Percentiles rank a stretch among this genome's conserved stretches.
These are phyloP conservation scores for Calonectria montana DNA, from an alignment of 2,329 filamentous ascomycete genomes.

Conservation along the genomic window DNA sequence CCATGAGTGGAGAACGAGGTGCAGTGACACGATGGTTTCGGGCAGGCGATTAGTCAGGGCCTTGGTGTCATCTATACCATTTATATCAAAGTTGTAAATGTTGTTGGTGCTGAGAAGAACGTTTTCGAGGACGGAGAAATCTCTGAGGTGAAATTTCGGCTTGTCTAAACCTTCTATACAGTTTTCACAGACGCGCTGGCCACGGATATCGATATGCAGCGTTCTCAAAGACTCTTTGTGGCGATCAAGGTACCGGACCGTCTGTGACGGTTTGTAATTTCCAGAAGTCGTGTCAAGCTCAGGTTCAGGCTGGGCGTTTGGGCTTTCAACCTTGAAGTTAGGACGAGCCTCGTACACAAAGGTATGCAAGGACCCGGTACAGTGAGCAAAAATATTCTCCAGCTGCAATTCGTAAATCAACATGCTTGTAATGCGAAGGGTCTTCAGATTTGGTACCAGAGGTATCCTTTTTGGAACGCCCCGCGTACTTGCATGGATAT, in stretches of 20 bases:
- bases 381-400: not conserved
- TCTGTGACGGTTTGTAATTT: conserved; percentile 17
- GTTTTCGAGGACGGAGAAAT: conserved; percentile 18
- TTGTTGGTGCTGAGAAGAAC: conserved; percentile 20
- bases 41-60: conserved; percentile 16
- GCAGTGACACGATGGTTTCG: conserved; percentile 17
- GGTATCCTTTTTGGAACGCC: not conserved
- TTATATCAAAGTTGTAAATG: conserved; percentile 12
- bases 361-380: conserved; percentile 1
- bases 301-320: not conserved
- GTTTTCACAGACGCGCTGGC: not conserved
- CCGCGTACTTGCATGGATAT: not conserved
- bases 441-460: conserved; percentile 16
- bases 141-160: conserved; percentile 11
- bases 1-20: not conserved
- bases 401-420: not conserved
- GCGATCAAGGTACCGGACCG: conserved; percentile 9
- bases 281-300: not conserved
- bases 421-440: conserved; percentile 1
- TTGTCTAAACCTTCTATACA: not conserved
- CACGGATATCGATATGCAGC: conserved; percentile 26
- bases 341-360: conserved; percentile 27
- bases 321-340: not conserved
- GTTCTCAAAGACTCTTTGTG: conserved; percentile 15
- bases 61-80: not conserved